Percentiles rank a stretch among this genome's conserved stretches.
Conservation (phyloP, 2,329 filamentous ascomycete species). For the Cryphonectria japonica region DNA sequence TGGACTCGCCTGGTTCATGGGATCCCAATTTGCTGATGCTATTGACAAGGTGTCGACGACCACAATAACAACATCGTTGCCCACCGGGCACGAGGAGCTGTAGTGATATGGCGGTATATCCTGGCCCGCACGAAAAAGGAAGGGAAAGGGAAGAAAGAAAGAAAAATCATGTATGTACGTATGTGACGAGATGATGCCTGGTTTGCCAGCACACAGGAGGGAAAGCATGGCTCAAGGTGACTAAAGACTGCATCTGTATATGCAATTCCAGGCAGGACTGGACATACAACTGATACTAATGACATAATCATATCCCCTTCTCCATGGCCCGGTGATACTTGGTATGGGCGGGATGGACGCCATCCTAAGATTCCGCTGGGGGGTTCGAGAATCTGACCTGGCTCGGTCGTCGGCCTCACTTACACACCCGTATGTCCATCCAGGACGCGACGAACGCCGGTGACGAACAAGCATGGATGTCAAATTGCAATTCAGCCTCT, state of each 20-base stretch:
- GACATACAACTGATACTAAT: slow-evolving; percentile 28
- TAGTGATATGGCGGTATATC: slow-evolving; percentile 31
- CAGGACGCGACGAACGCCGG: neutral
- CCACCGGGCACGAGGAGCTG: slow-evolving; percentile 36
- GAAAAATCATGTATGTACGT: slow-evolving; percentile 22
- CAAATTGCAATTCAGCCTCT: slow-evolving; percentile 94
- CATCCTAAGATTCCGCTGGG: neutral
- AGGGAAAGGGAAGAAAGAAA: neutral
- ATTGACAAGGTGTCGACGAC: slow-evolving; percentile 52
- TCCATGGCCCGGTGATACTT: neutral
- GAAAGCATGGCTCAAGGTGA: slow-evolving; percentile 10
- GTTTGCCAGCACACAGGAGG: slow-evolving; percentile 13
- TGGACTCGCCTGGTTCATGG: slow-evolving; percentile 75
- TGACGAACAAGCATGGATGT: slow-evolving; percentile 84
- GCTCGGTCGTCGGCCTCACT: neutral
- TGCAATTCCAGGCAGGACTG: slow-evolving; percentile 18
- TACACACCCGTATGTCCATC: neutral
- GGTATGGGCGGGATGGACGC: neutral
- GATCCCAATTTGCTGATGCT: slow-evolving; percentile 79
- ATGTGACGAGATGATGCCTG: slow-evolving; percentile 25
- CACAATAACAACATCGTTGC: slow-evolving; percentile 23
- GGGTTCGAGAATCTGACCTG: neutral
- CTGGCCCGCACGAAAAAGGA: slow-evolving; percentile 15
- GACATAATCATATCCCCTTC: slow-evolving; percentile 24
- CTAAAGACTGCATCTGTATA: slow-evolving; percentile 7